Percentiles rank a stretch among this genome's conserved stretches.
Evolutionary conservation across 2,329 filamentous ascomycete species (phyloP).

Genomic region (Metarhizium guizhouense): DNA sequence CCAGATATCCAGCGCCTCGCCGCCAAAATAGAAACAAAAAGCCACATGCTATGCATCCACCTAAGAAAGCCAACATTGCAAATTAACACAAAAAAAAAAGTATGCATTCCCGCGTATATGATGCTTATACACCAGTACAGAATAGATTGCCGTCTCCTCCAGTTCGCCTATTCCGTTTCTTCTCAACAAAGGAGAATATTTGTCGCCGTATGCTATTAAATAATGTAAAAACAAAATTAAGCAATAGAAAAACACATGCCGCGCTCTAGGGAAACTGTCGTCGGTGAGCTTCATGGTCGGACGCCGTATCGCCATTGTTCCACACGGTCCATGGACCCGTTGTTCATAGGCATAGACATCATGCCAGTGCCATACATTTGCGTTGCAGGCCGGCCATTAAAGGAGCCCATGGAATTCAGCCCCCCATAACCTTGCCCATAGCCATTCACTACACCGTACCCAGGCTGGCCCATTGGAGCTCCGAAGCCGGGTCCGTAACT

Average conservation of each 20-base stretch:
- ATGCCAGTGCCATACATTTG: constrained; percentile 19
- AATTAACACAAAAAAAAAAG: neutral
- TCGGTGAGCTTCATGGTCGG: constrained; percentile 16
- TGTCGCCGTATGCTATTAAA: neutral
- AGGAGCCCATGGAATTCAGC: constrained; percentile 13
- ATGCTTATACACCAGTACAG: neutral
- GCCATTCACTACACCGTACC: constrained; percentile 17
- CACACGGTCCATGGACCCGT: constrained; percentile 24
- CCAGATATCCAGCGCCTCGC: neutral
- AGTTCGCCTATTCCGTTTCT: neutral
- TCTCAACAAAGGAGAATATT: neutral
- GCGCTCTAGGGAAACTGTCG: neutral
- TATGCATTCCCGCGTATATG: neutral
- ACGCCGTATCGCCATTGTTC: constrained; percentile 35
- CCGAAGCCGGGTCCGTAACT: constrained; percentile 20
- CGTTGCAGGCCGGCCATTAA: constrained; percentile 12
- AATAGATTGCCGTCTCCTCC: neutral
- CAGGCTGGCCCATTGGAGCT: constrained; percentile 14
- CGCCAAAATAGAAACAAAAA: neutral
- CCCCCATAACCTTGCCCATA: constrained; percentile 11
- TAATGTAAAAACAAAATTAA: neutral
- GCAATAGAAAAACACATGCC: neutral
- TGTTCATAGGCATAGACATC: constrained; percentile 17
- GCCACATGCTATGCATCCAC: neutral
- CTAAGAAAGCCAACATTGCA: neutral